phyloP scores from a whole-genome alignment of 1,139 yeast species.

The Meyerozyma guilliermondii region DNA sequence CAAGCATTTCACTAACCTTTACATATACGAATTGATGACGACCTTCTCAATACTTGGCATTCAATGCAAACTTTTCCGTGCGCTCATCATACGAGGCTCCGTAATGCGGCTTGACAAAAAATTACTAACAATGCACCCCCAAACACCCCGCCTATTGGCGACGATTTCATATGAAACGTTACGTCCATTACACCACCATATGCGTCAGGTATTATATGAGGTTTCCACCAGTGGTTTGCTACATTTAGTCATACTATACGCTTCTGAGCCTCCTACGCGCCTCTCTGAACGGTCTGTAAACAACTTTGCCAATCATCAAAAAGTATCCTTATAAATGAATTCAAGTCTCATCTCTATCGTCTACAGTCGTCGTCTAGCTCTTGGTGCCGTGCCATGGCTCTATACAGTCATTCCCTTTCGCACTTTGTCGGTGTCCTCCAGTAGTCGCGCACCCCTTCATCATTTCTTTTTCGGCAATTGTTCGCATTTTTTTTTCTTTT shows the following conservation, averaged over 20 bases:
- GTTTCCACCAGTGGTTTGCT: neutral
- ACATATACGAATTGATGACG: neutral
- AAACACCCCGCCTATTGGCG: neutral
- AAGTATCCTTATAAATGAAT: too few species aligned
- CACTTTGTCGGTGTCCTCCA: neutral
- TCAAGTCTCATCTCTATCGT: too few species aligned
- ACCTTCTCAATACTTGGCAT: too few species aligned
- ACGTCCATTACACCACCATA: neutral
- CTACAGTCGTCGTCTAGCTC: too few species aligned
- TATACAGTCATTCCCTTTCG: neutral
- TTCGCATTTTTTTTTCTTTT: constrained; percentile 1
- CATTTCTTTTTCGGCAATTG: constrained; percentile 2
- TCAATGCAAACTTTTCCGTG: too few species aligned
- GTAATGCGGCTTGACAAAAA: neutral
- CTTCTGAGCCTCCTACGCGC: too few species aligned
- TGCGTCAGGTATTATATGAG: neutral
- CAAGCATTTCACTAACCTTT: neutral
- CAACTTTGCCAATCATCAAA: too few species aligned
- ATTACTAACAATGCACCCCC: neutral
- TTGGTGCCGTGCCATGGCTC: neutral
- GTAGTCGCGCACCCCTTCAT: neutral
- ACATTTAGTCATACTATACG: neutral
- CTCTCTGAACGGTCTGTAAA: too few species aligned
- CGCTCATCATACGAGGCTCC: neutral
- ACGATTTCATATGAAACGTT: too few species aligned